Conservation (phyloP, 176 grass and related monocot species). For the Saccharum officinarum region DNA sequence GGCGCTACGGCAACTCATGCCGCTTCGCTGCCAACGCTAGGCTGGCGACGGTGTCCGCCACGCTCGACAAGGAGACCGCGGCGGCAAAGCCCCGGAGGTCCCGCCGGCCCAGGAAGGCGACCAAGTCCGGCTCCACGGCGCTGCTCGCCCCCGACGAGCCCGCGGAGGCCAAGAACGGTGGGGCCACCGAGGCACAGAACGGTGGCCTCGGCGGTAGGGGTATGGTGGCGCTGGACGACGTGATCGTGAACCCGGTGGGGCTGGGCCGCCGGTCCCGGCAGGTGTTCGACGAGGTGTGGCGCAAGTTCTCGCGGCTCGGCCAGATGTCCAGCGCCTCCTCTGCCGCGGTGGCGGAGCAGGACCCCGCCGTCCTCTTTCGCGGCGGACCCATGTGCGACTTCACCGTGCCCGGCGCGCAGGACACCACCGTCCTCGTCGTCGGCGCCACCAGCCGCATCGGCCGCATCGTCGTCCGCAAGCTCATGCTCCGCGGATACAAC, state of each 20-base stretch:
- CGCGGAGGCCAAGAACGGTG: not conserved
- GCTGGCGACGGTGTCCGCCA: not conserved
- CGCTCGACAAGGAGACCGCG: slow-evolving; percentile 24
- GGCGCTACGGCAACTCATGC: not conserved
- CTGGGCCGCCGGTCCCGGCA: slow-evolving; percentile 81
- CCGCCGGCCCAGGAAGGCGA: slow-evolving; percentile 37
- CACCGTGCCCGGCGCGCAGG: slow-evolving; percentile 87
- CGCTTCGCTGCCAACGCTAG: not conserved
- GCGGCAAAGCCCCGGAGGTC: slow-evolving; percentile 21
- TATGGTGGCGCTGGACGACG: slow-evolving; percentile 55
- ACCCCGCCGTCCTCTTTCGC: slow-evolving; percentile 56
- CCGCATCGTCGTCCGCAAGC: slow-evolving; percentile 92
- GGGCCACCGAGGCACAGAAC: not conserved
- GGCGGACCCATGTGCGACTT: slow-evolving; percentile 96
- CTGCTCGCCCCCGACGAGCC: slow-evolving; percentile 18
- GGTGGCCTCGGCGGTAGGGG: not conserved
- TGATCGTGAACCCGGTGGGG: slow-evolving; percentile 89
- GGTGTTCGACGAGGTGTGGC: slow-evolving; percentile 98
- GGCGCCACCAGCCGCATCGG: slow-evolving; percentile 90
- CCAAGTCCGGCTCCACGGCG: slow-evolving; percentile 28
- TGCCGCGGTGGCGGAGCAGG: slow-evolving; percentile 51
- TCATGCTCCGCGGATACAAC: slow-evolving; percentile 95
- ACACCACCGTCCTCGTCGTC: slow-evolving; percentile 89
- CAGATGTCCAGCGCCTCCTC: slow-evolving; percentile 86
- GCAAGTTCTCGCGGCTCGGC: slow-evolving; percentile 93